A percentile compares a stretch with the other conserved stretches of the same genome.
Evolutionary conservation across 2,329 filamentous ascomycete genomes (phyloP).

Genomic region (Trichophyton schoenleinii): DNA sequence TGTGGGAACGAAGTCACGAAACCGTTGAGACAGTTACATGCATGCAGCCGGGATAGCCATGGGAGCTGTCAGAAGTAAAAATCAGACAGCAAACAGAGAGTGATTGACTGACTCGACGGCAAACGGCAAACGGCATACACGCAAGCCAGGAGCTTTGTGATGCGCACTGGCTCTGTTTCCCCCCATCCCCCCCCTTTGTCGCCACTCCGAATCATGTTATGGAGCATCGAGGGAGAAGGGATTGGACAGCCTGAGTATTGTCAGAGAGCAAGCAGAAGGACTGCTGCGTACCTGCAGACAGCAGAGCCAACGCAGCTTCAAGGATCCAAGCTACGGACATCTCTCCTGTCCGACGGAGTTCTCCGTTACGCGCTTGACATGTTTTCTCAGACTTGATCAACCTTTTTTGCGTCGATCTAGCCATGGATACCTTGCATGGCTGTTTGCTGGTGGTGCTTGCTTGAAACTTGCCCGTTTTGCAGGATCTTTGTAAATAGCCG

Average conservation of each 20-base stretch:
- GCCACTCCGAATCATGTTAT: too few species aligned
- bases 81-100: neutral
- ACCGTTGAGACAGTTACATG: slow-evolving; percentile 2
- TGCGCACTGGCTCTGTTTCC: too few species aligned
- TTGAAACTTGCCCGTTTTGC: neutral
- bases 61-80: neutral
- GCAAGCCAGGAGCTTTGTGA: too few species aligned
- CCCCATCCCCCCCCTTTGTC: too few species aligned
- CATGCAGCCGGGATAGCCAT: slow-evolving; percentile 1
- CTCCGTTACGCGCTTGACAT: neutral
- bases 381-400: neutral
- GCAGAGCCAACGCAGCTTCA: neutral
- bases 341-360: neutral
- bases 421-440: neutral
- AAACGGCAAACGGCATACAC: too few species aligned
- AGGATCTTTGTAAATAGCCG: neutral
- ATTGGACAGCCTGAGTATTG: neutral
- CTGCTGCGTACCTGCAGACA: neutral
- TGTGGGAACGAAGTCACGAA: neutral
- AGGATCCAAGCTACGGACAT: neutral
- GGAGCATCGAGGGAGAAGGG: too few species aligned
- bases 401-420: neutral
- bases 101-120: neutral
- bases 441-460: neutral
- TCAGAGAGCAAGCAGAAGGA: neutral